Evolutionary conservation across 495 filamentous ascomycete species (phyloP).

Genomic region (Cenococcum geophilum): DNA sequence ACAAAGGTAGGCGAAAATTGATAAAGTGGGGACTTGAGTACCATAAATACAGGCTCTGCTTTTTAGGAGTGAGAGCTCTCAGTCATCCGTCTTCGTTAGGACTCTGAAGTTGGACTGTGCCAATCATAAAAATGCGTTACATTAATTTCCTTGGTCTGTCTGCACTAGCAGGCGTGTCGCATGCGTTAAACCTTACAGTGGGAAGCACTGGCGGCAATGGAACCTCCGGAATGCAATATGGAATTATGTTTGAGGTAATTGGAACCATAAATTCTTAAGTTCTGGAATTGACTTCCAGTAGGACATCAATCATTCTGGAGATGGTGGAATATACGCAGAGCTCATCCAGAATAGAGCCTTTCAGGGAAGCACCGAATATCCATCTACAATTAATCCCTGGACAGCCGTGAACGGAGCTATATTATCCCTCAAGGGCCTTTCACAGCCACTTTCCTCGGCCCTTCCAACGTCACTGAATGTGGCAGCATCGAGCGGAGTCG

Average conservation of each 20-base stretch:
- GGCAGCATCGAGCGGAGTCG: constrained; percentile 20
- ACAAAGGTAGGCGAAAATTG: too few relatives aligned
- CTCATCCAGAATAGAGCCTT: constrained; percentile 71
- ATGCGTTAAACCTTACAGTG: constrained; percentile 39
- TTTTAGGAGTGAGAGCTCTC: too few relatives aligned
- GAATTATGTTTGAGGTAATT: constrained; percentile 54
- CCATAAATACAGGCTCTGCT: too few relatives aligned
- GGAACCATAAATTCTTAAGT: not conserved
- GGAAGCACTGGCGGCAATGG: constrained; percentile 46
- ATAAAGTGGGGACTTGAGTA: too few relatives aligned
- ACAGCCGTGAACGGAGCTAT: constrained; percentile 46
- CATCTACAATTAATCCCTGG: constrained; percentile 48
- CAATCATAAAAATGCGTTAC: not conserved
- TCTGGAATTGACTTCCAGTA: constrained; percentile 31
- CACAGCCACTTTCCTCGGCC: constrained; percentile 46
- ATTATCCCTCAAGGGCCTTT: constrained; percentile 46
- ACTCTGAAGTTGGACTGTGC: not conserved
- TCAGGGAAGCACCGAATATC: constrained; percentile 42
- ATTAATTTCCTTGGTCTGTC: constrained; percentile 5
- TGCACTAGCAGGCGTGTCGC: constrained; percentile 11
- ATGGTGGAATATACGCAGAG: constrained; percentile 72
- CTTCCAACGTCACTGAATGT: constrained; percentile 58
- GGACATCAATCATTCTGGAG: constrained; percentile 70
- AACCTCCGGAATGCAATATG: constrained; percentile 52
- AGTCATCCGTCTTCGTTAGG: too few relatives aligned